Base-by-base conservation (phyloP, 371 early-diverging fungal genomes). In the Mortierella polycephala region DNA sequence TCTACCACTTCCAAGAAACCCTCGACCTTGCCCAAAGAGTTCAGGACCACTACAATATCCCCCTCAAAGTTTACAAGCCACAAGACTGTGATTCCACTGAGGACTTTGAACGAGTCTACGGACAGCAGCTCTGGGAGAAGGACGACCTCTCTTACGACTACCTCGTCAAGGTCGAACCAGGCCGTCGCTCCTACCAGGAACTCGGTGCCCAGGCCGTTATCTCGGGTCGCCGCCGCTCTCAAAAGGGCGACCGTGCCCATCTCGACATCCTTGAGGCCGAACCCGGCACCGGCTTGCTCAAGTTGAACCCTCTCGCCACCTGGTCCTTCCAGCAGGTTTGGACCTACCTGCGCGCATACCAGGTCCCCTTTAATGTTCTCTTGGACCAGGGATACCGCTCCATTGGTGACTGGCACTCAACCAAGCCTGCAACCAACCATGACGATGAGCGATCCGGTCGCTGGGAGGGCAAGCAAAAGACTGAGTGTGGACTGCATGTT, bases 381-480 rank as follows among this genome's bases (percentile, higher is more conserved):
- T 85, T 94, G 49, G 96, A 97, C 71, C 89, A 92, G 79, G 96
- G 96, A 4, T 97, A 96, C 83, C 92, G 93, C 64, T 93, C 93
- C n/a, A 89, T 97, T 62, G 97, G 97, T 44, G 97, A 97, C 83
- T 92, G 90, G 87, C 97, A 97, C 76, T 93, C 93, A 44, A 97
- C 96, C n/a, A 84, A 85, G 55, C 90, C 94, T 30, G 84, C 89
- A 50, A 82, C 85, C 11, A 85, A 82, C 50, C 86, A 87, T 8
- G 90, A 88, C 52, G 90, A 90, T 58, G 97, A 97, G 82, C 90
- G 97, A 7, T 91, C 89, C n/a, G 97, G 97, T 10, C 89, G 97
- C 49, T 97, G 96, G 96, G 83, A 86, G 62, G 95, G 94, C n/a
- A 85, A 91, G 66, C 87, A 90, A 67, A 96, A 97, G 87, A 90